phyloP scores from a whole-genome alignment of 768 basidiomycete genomes.

The Boletus eberwhitei region DNA sequence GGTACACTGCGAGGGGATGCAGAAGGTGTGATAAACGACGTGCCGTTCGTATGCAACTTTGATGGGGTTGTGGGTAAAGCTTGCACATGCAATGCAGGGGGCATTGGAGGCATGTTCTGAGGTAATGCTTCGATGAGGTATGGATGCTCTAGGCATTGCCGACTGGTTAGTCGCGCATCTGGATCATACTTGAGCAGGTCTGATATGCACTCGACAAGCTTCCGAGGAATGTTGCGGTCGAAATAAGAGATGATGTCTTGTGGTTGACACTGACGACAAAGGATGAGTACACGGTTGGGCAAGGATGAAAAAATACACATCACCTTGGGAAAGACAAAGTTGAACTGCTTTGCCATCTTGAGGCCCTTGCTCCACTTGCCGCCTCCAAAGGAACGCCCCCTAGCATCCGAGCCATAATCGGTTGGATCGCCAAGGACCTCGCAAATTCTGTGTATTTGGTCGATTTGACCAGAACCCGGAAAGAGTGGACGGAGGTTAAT shows the following conservation, averaged over 20 bases:
- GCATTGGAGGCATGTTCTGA: constrained; percentile 62
- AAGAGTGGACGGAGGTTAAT: constrained; percentile 94
- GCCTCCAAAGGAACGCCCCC: constrained; percentile 73
- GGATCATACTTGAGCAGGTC: constrained; percentile 94
- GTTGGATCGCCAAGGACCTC: constrained; percentile 92
- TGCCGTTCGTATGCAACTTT: constrained; percentile 35
- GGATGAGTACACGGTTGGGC: constrained; percentile 1
- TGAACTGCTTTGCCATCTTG: constrained; percentile 81
- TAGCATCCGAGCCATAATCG: constrained; percentile 74
- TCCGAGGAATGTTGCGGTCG: constrained; percentile 70
- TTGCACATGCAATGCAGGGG: constrained; percentile 47
- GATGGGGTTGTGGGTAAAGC: constrained; percentile 35
- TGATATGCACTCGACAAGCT: constrained; percentile 86
- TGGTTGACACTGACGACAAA: constrained; percentile 51
- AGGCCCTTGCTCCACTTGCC: constrained; percentile 85
- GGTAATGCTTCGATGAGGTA: constrained; percentile 82
- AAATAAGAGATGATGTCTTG: constrained; percentile 71
- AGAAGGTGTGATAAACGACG: constrained; percentile 38
- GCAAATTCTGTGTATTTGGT: constrained; percentile 89
- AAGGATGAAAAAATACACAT: background rate
- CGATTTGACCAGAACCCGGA: constrained; percentile 88
- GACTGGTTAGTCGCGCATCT: constrained; percentile 77
- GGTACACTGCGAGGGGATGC: constrained; percentile 43
- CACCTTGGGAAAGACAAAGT: constrained; percentile 90
- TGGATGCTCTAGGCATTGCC: constrained; percentile 81